Percentiles rank a stretch among this genome's conserved stretches.
Evolutionary conservation across 2,329 filamentous ascomycete species (phyloP).

Genomic region (Ramularia endophylla): DNA sequence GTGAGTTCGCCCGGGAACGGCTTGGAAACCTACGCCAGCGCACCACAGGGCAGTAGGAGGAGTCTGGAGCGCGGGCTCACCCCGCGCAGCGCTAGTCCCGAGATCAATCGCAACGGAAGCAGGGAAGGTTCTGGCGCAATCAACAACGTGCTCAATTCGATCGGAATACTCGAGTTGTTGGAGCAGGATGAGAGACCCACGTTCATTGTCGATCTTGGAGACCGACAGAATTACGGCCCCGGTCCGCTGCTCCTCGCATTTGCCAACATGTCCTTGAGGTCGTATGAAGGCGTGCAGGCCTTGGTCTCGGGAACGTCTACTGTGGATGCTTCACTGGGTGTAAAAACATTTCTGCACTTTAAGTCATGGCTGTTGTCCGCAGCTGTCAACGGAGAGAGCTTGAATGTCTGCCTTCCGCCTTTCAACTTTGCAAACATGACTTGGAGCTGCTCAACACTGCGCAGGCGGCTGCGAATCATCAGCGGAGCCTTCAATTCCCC

Average conservation of each 20-base stretch:
- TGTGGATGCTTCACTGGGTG: slow-evolving; percentile 32
- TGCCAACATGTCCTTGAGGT: slow-evolving; percentile 61
- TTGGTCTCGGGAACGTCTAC: slow-evolving; percentile 48
- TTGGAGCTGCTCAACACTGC: slow-evolving; percentile 66
- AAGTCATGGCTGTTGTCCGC: slow-evolving; percentile 62
- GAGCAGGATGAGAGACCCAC: slow-evolving; percentile 72
- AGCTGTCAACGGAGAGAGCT: slow-evolving; percentile 46
- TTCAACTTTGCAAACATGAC: slow-evolving; percentile 58
- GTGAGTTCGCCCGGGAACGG: slow-evolving; percentile 25
- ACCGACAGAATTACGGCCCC: slow-evolving; percentile 49
- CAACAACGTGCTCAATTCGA: slow-evolving; percentile 50
- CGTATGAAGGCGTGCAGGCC: slow-evolving; percentile 51
- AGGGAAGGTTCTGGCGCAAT: slow-evolving; percentile 13
- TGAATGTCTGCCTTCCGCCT: slow-evolving; percentile 50
- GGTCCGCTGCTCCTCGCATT: slow-evolving; percentile 59
- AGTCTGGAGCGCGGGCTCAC: slow-evolving; percentile 28
- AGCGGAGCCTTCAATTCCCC: slow-evolving; percentile 43
- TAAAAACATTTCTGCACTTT: slow-evolving; percentile 55
- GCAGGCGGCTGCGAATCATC: slow-evolving; percentile 62
- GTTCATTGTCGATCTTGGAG: slow-evolving; percentile 65
- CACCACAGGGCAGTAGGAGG: slow-evolving; percentile 38
- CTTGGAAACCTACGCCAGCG: slow-evolving; percentile 17
- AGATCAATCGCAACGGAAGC: slow-evolving; percentile 12
- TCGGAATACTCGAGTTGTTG: slow-evolving; percentile 66
- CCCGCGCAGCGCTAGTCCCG: slow-evolving; percentile 24